These are phyloP conservation scores for Benincasa hispida DNA, from an alignment of 306 rosid genomes.

Conservation along the genomic window DNA sequence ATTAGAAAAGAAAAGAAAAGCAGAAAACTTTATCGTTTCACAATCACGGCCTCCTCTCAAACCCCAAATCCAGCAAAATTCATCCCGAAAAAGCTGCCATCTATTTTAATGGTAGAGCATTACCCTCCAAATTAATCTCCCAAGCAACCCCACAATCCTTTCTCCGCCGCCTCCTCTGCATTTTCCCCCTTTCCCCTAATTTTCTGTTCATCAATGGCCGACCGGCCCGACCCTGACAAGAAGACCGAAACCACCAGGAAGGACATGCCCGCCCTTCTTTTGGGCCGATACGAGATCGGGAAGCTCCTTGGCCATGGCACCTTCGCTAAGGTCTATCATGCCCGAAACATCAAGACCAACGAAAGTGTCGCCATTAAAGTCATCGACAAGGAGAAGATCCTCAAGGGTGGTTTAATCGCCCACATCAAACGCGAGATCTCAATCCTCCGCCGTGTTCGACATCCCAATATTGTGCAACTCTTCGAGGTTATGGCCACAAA, in stretches of 20 bases:
- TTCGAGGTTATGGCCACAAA: slow-evolving; percentile 96
- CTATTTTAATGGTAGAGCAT: neutral
- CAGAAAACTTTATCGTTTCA: slow-evolving; percentile 5
- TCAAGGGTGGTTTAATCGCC: slow-evolving; percentile 64
- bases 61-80: neutral
- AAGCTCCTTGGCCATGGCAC: slow-evolving; percentile 89
- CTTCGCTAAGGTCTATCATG: slow-evolving; percentile 81
- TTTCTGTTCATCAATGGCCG: slow-evolving; percentile 29
- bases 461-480: slow-evolving; percentile 84
- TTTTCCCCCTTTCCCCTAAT: neutral
- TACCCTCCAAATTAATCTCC: slow-evolving; percentile 1
- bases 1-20: neutral
- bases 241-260: slow-evolving; percentile 19
- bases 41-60: neutral
- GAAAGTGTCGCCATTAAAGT: slow-evolving; percentile 83
- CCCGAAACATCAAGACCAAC: slow-evolving; percentile 49
- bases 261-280: slow-evolving; percentile 26
- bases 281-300: slow-evolving; percentile 75
- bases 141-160: neutral
- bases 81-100: slow-evolving; percentile 1
- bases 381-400: slow-evolving; percentile 85
- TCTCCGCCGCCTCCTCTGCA: neutral
- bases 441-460: slow-evolving; percentile 88
- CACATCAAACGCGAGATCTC: slow-evolving; percentile 98
- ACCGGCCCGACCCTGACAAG: slow-evolving; percentile 5